Conservation (phyloP, 169 alveolate species). For the Miamiensis avidus region DNA sequence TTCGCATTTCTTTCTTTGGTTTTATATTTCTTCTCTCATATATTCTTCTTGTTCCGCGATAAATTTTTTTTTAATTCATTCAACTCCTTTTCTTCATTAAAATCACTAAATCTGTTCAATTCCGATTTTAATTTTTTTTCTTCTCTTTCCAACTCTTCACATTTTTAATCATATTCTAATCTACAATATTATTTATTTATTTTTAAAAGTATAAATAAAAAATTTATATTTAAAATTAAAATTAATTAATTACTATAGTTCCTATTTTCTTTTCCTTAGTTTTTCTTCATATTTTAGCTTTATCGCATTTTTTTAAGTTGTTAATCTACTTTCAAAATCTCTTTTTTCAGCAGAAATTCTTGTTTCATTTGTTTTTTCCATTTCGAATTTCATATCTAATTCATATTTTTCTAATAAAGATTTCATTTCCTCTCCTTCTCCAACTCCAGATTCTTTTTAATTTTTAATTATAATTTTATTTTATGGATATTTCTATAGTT, state of each 20-base stretch:
- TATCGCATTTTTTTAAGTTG: slow-evolving; percentile 5
- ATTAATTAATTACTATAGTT: not conserved
- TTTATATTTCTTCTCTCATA: slow-evolving; percentile 22
- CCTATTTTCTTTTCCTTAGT: slow-evolving; percentile 16
- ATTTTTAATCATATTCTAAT: slow-evolving; percentile 30
- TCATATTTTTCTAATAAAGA: slow-evolving; percentile 36
- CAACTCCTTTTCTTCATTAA: slow-evolving; percentile 45
- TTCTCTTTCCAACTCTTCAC: slow-evolving; percentile 24
- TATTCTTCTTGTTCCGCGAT: slow-evolving; percentile 25
- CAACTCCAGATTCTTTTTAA: slow-evolving; percentile 7
- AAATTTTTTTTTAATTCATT: slow-evolving; percentile 21
- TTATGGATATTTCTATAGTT: no score
- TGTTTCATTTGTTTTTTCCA: slow-evolving; percentile 19
- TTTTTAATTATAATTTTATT: no score
- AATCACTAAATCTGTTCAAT: slow-evolving; percentile 4
- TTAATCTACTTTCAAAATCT: slow-evolving; percentile 20
- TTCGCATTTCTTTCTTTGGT: not conserved
- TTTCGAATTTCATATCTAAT: slow-evolving; percentile 9
- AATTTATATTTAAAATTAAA: not conserved
- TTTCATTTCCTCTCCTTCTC: slow-evolving; percentile 29
- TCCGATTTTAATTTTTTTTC: slow-evolving; percentile 35
- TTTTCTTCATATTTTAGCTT: slow-evolving; percentile 23
- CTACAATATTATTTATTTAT: slow-evolving; percentile 25
- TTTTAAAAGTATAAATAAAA: not conserved
- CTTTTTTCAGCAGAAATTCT: slow-evolving; percentile 36